A percentile compares a stretch with the other conserved stretches of the same genome.
Conservation (phyloP, 2,329 filamentous ascomycete species). For the Cladophialophora carrionii region DNA sequence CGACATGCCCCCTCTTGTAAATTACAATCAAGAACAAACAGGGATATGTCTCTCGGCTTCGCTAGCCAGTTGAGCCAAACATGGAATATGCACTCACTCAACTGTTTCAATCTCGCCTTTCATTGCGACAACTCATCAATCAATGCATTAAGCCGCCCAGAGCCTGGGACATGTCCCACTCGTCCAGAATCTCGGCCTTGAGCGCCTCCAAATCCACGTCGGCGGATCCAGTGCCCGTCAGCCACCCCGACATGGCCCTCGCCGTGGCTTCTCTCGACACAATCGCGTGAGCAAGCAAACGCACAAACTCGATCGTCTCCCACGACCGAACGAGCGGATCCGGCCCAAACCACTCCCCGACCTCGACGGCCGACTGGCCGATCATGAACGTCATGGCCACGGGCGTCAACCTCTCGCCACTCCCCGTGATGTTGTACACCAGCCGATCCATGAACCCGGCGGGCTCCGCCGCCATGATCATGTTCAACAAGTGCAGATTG, state of each 20-base stretch:
- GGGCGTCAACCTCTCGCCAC: background rate
- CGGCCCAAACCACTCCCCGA: background rate
- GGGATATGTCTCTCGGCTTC: background rate
- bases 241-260: background rate
- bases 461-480: conserved; percentile 3
- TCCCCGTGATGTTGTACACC: background rate
- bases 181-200: conserved; percentile 7
- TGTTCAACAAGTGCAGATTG: conserved; percentile 1
- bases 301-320: conserved; percentile 1
- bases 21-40: background rate
- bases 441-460: background rate
- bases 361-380: background rate
- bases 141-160: background rate
- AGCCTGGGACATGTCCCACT: background rate
- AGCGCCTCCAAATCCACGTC: background rate
- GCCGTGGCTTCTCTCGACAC: background rate
- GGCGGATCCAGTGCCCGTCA: background rate
- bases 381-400: conserved; percentile 1
- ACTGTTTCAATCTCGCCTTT: background rate
- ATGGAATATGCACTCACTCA: background rate
- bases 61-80: background rate
- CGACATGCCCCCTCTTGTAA: background rate
- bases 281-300: background rate
- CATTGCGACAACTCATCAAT: background rate
- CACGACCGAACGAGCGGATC: background rate